Conservation (phyloP, 2,329 filamentous ascomycete species). For the Aspergillus caelatus region DNA sequence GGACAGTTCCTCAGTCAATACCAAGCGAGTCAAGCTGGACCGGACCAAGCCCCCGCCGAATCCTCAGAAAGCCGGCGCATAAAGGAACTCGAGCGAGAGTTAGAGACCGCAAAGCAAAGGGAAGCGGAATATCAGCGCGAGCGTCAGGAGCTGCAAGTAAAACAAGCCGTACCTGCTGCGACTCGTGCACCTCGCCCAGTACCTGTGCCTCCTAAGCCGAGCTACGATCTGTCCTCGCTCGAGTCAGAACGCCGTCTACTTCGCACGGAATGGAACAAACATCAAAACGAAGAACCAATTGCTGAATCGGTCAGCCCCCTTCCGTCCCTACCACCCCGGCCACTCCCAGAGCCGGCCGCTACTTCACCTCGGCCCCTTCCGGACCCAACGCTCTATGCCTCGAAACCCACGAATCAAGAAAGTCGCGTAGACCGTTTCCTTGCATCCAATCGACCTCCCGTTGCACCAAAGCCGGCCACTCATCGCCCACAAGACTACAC, state of each 20-base stretch:
- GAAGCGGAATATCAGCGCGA: slow-evolving; percentile 67
- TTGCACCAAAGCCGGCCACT: slow-evolving; percentile 37
- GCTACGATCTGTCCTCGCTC: slow-evolving; percentile 60
- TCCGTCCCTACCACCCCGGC: slow-evolving; percentile 12
- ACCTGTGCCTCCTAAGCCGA: slow-evolving; percentile 43
- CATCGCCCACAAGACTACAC: slow-evolving; percentile 51
- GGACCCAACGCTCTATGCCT: slow-evolving; percentile 45
- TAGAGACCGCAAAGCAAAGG: slow-evolving; percentile 68
- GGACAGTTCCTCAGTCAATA: slow-evolving; percentile 89
- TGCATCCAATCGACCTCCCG: slow-evolving; percentile 56
- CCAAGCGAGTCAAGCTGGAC: slow-evolving; percentile 66
- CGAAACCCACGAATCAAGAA: slow-evolving; percentile 30
- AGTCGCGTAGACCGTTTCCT: slow-evolving; percentile 61
- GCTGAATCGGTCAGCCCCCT: slow-evolving; percentile 9
- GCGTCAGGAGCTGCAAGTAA: slow-evolving; percentile 53
- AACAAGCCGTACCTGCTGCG: slow-evolving; percentile 26
- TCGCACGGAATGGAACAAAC: slow-evolving; percentile 57
- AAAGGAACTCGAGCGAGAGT: slow-evolving; percentile 74
- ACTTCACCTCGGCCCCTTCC: slow-evolving; percentile 48
- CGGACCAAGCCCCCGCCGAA: slow-evolving; percentile 46
- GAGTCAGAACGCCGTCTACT: slow-evolving; percentile 64
- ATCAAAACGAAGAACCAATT: slow-evolving; percentile 32
- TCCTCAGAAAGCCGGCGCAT: slow-evolving; percentile 68
- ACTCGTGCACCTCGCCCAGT: slow-evolving; percentile 35
- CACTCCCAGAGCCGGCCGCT: slow-evolving; percentile 14